Evolutionary conservation across 352 stramenopile species (phyloP), one percentile per base, ranked within the genome.

Genomic region (Phytophthora pini): DNA sequence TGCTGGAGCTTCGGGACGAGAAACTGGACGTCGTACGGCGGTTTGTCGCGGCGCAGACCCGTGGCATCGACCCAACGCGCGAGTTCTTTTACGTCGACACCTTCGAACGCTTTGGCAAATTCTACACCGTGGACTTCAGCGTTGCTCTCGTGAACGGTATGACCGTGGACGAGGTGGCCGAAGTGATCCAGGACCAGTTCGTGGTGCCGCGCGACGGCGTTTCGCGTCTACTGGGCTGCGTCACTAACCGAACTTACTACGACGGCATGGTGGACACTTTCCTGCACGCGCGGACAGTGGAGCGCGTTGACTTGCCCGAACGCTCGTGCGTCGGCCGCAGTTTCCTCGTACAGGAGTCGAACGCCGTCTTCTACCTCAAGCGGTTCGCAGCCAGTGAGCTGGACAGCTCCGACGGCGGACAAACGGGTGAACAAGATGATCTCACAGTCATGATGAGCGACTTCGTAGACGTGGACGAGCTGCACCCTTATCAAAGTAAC

Each of bases 31-130:
- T 62, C 1, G 76, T 77, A 12, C 50, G 56, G 6, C 58, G 58
- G 34, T 90, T 80, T 40, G 70, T 90, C 27, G 67, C 86, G 32
- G 70, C 69, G 22, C 77, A 88, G 43, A 72, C 77, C 29, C 74
- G 68, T 3, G 65, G 72, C n/a, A 81, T 90, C 15, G 77, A 90
- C 32, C 53, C 77, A 5, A 76, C 78, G 29, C 70, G 79, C 12
- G 74, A 87, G 51, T 90, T 87, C 40, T 88, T 88, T 49, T 87
- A 87, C 64, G 53, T 90, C 11, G 80, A 90, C 49, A 85, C 74
- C 8, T 90, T 90, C 45, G 78, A 85, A 43, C 72, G 78, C 27
- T 90, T 90, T 39, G 79, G 80, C 54, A 90, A 90, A 51, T 84
- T 82, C 45, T 88, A 85, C 72, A 88, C 80, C 1, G 77, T 90